Evolutionary conservation across 2,329 filamentous ascomycete species (phyloP), one percentile per base, ranked within the genome.

Genomic region (Calonectria pseudoreteaudii): DNA sequence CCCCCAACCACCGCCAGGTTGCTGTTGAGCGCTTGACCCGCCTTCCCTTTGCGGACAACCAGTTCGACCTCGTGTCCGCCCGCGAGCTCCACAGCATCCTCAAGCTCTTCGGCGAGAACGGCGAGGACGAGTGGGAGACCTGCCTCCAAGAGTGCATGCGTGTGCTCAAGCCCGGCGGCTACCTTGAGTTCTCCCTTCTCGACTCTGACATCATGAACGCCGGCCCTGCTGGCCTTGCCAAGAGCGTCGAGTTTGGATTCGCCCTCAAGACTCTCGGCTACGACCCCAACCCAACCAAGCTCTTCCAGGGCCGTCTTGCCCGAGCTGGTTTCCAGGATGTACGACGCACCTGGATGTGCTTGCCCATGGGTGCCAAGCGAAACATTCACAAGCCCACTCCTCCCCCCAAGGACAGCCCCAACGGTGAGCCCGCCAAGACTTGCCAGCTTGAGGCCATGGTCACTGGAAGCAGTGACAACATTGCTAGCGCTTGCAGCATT

Each of bases 21-120:
- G 92, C 92, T 2, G 94, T 98, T 3, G 89, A 94, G 49, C 91
- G 92, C 66, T 88, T 98, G 16, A 95, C 93, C 84, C 91, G 91
- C 73, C 90, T 99, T 2, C 97, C 97, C 0, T 99, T 98, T 86
- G 91, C 92, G 10, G 91, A 95, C 80, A 91, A 93, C 77, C 93
- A 96, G 83, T 99, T 99, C 81, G 96, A 98, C 81, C 91, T 98
- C 76, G 91, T 99, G 80, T 98, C 95, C 3, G 95, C 96, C 1
- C 93, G 96, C 44, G 94, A 96, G 71, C 90, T 99, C 62, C 94
- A 98, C 85, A 91, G 93, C 68, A 90, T 97, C 49, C 91, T 99
- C 80, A 97, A 96, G 84, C 92, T 93, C 49, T 88, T 90, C 34
- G 90, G 88, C 36, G 90, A 93, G 80, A 91, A 94, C 77, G 90